These are phyloP conservation scores for Fonsecaea monophora DNA, from an alignment of 2,329 filamentous ascomycete species.

Conservation along the genomic window DNA sequence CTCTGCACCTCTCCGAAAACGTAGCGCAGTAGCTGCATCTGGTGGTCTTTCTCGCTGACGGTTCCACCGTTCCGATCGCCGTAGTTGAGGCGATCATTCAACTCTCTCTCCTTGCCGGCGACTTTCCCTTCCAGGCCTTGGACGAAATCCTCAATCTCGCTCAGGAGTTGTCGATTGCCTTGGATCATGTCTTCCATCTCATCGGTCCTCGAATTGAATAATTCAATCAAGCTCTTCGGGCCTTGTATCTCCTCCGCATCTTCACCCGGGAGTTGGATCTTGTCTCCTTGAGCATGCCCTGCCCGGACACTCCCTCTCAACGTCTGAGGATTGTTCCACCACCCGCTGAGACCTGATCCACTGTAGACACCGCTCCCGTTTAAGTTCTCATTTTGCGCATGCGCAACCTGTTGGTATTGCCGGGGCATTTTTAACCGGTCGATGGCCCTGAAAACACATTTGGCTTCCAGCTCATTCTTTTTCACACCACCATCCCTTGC, in stretches of 20 bases:
- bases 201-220: constrained; percentile 68
- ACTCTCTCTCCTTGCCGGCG: constrained; percentile 42
- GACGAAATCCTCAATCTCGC: constrained; percentile 70
- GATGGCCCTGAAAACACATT: constrained; percentile 74
- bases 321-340: constrained; percentile 43
- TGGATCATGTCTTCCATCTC: constrained; percentile 66
- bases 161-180: constrained; percentile 64
- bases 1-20: constrained; percentile 71
- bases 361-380: constrained; percentile 34
- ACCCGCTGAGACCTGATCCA: constrained; percentile 39
- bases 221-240: constrained; percentile 66
- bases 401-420: constrained; percentile 65
- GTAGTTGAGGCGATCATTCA: constrained; percentile 66
- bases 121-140: constrained; percentile 66
- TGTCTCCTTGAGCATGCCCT: constrained; percentile 47
- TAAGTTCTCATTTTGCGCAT: constrained; percentile 33
- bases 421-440: constrained; percentile 75
- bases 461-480: constrained; percentile 72
- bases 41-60: constrained; percentile 52
- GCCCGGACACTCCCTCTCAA: constrained; percentile 44
- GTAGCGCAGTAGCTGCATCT: constrained; percentile 51
- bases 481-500: constrained; percentile 63
- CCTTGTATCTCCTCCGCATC: constrained; percentile 53
- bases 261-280: constrained; percentile 56
- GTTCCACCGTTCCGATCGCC: constrained; percentile 53